Conservation (phyloP, 192 early-diverging fungal species). For the Phlyctochytrium bullatum region DNA sequence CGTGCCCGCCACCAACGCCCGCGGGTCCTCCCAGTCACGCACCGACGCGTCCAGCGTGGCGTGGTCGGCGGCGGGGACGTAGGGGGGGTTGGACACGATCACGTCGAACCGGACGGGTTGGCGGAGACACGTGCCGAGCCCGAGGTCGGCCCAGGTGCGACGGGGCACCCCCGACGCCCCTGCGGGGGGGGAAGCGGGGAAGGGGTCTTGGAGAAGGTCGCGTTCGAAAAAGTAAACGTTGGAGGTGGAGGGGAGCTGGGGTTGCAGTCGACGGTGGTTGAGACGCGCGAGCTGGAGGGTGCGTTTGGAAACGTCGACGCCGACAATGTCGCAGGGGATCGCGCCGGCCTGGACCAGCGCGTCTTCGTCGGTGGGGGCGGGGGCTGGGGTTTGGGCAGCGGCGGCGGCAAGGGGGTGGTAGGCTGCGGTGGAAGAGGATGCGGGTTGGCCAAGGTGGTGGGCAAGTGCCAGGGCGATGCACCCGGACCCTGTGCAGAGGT, state of each 20-base stretch:
- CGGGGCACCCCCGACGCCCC: neutral
- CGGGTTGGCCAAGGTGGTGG: conserved; percentile 40
- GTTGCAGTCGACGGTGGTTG: conserved; percentile 26
- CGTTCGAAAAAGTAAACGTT: neutral
- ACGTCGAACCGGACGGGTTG: conserved; percentile 55
- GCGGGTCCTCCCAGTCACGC: conserved; percentile 80
- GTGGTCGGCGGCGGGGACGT: conserved; percentile 74
- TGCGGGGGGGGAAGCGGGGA: neutral
- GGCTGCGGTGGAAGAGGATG: conserved; percentile 36
- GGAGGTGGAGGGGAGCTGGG: neutral
- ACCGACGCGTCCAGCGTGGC: conserved; percentile 66
- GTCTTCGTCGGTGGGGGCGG: neutral
- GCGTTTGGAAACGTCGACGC: conserved; percentile 62
- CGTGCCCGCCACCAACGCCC: conserved; percentile 65
- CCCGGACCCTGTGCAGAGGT: conserved; percentile 85
- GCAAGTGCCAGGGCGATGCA: conserved; percentile 78
- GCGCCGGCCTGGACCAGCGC: neutral
- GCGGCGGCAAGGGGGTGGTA: neutral
- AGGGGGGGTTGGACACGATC: conserved; percentile 90
- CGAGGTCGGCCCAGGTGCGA: neutral
- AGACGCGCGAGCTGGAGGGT: conserved; percentile 61
- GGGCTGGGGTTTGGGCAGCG: too few species aligned
- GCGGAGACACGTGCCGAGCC: neutral
- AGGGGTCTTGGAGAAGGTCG: conserved; percentile 1
- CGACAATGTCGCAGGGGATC: conserved; percentile 20